These are phyloP conservation scores for Musa troglodytarum DNA, from an alignment of 176 grass and related monocot species.

Conservation along the genomic window DNA sequence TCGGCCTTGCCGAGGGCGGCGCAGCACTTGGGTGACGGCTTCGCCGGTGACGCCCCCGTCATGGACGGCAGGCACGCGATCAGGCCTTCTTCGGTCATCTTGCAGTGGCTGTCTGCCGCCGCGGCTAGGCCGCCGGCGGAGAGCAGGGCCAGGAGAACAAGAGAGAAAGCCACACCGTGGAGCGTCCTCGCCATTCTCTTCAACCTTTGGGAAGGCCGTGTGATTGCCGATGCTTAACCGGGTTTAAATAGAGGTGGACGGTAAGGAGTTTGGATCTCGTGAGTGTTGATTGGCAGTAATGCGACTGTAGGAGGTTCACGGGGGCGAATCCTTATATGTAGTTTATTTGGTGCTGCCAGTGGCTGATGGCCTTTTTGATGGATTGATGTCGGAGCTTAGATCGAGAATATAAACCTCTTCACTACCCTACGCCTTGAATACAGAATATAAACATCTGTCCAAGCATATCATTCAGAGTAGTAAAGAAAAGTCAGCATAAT, in stretches of 20 bases:
- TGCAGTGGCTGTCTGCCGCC: background rate
- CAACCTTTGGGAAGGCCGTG: too few species aligned
- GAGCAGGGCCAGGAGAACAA: background rate
- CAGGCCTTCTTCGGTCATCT: conserved; percentile 1
- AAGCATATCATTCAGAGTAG: too few species aligned
- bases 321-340: background rate
- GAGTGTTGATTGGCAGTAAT: too few species aligned
- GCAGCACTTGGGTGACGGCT: conserved; percentile 21
- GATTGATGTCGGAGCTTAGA: background rate
- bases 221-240: too few species aligned
- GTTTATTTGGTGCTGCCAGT: background rate
- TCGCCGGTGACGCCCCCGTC: background rate
- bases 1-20: conserved; percentile 21
- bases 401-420: too few species aligned
- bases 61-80: conserved; percentile 3
- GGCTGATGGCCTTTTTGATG: background rate
- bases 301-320: background rate
- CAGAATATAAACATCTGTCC: too few species aligned
- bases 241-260: too few species aligned
- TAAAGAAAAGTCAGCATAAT: too few species aligned
- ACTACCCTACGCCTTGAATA: too few species aligned
- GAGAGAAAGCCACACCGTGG: background rate
- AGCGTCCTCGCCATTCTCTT: background rate
- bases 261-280: background rate
- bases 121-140: background rate